Evolutionary conservation across 2,329 filamentous ascomycete genomes (phyloP), one percentile per base, ranked within the genome.

Genomic region (Madurella fahalii): DNA sequence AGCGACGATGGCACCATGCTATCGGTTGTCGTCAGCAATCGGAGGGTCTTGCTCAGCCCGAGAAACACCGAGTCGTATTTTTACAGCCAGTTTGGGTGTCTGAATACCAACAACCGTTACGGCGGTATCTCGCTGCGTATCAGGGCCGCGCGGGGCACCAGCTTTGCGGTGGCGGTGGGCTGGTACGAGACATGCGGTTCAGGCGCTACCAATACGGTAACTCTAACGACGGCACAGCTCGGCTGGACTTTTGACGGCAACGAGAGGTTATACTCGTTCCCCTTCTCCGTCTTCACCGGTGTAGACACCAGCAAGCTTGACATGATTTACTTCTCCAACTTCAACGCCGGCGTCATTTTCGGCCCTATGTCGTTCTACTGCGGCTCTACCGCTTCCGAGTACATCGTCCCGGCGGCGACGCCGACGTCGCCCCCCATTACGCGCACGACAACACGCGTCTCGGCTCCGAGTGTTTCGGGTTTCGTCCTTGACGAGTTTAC

Each of bases 401-500:
- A 80, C 63, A 66, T 74, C n/a, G 66, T 75, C 30, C 73, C 76
- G 18, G 67, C 72, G 1, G 68, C 67, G 2, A 65, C 68, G 39
- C 69, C 72, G 12, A 63, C 72, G 11, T 71, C 70, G 18, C 73
- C 79, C 25, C 39, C 58, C 13, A 50, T 60, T n/a, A 56, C 58
- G 11, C 51, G 50, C 18, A 71, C 75, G 18, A 71, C 72, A 1
- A 68, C 72, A 1, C 68, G 67, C 4, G 67, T 68, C 37, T 71
- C 72, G 15, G 64, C 71, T 17, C 73, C 71, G 17, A 74, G 77
- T 25, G 54, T 58, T n/a, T 60, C 64, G 57, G 31, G 50, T 9
- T 72, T 83, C 31, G 72, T 86, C 0, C 80, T 89, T 53, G 85
- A 89, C 68, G 76, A 75, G 3, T 89, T 89, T 59, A 69, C 69